A percentile compares a stretch with the other conserved stretches of the same genome.
Conservation (phyloP, 352 stramenopile genomes). For the Aphanomyces astaci region DNA sequence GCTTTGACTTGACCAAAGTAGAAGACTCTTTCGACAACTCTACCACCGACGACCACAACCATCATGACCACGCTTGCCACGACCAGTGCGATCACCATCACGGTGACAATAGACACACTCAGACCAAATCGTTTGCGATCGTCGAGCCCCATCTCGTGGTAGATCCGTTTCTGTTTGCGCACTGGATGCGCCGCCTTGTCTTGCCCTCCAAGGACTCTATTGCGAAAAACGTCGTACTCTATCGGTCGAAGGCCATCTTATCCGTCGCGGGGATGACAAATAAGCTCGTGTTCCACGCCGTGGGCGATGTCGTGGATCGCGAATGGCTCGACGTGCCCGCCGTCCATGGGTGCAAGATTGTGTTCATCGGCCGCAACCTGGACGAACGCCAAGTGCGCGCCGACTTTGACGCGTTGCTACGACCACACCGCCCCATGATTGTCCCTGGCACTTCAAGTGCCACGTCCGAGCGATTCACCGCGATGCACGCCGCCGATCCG, state of each 20-base stretch:
- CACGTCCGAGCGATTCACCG: background rate
- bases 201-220: constrained; percentile 24
- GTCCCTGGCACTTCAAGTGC: background rate
- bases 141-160: constrained; percentile 24
- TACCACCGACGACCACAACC: constrained; percentile 23
- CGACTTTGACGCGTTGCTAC: constrained; percentile 25
- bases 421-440: background rate
- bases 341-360: constrained; percentile 27
- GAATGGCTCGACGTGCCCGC: constrained; percentile 14
- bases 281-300: constrained; percentile 34
- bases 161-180: constrained; percentile 27
- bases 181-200: constrained; percentile 29
- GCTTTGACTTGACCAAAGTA: constrained; percentile 25
- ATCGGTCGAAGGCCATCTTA: constrained; percentile 31
- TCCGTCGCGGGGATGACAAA: constrained; percentile 26
- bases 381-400: constrained; percentile 14
- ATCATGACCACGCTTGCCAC: constrained; percentile 18
- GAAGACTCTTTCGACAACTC: constrained; percentile 1
- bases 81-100: background rate
- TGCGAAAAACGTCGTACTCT: constrained; percentile 17
- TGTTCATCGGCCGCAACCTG: constrained; percentile 31
- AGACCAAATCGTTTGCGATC: constrained; percentile 29
- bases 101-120: background rate
- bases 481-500: background rate
- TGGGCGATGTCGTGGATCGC: constrained; percentile 27